Base-by-base conservation (phyloP, 805 yeast species). In the Tetrapisispora fleetii region DNA sequence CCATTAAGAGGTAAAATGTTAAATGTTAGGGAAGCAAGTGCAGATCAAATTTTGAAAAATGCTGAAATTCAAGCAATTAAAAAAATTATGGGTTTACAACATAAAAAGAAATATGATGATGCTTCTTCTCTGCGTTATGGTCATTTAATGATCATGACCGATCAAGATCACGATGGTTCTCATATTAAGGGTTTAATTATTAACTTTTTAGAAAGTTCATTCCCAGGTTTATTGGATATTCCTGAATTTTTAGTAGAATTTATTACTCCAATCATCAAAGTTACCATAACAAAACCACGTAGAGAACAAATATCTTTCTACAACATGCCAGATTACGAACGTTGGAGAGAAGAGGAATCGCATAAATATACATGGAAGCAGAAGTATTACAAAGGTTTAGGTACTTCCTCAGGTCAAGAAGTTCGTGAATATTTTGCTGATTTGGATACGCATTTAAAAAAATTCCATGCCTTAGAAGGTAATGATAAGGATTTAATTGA, bases 91-190 rank as follows among this genome's bases (percentile, higher is more conserved):
- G 99, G 99, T 19, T 72, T 93, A 48, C 96, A 90, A 65, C 99
- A 93, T 68, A 88, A 85, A 58, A 91, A 88, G 68, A 74, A 73
- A 40, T 93, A 93, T 63, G 81, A 80, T 19, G 83, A 81, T 54
- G 73, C 85, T 16, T 77, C 78, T 49, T 80, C 83, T 4, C 72
- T 93, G 53, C 80, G 99, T 64, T 93, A 93, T 62, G 99, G 99
- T 36, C 96, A 89, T 64, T 77, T 93, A 46, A 93, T 93, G 98
- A 89, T 93, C 63, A 93, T 93, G 98, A 89, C 99, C 7, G 99
- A 93, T 84, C 99, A 93, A 70, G 99, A 93, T 87, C 95, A 90
- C 58, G 99, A 93, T 75, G 99, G 99, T 52, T 85, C 95, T 17
- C 99, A 93, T 72, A 93, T 93, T 65, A 93, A 93, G 64, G 99